Conservation (phyloP, 2,329 filamentous ascomycete genomes). For the Aureobasidium lini region DNA sequence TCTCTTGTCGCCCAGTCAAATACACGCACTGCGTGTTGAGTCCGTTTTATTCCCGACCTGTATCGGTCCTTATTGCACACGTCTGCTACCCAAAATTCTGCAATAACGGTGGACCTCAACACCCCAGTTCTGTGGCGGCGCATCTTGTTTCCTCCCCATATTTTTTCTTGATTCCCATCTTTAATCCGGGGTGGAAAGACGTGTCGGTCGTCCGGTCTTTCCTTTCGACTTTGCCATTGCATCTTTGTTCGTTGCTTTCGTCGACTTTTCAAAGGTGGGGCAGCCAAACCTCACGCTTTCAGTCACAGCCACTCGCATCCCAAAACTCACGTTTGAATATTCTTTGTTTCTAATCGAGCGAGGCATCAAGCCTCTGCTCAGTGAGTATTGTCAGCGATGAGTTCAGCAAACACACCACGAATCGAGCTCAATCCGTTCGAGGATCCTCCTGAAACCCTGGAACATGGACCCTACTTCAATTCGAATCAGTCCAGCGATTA, state of each 20-base stretch:
- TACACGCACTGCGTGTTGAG: background rate
- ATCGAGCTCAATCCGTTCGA: conserved; percentile 10
- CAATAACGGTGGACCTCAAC: conserved; percentile 3
- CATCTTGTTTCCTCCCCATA: background rate
- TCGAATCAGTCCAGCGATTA: conserved; percentile 12
- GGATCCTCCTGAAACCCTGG: background rate
- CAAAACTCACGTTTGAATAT: background rate
- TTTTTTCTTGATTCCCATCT: background rate
- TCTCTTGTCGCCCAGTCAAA: background rate
- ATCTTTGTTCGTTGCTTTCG: background rate
- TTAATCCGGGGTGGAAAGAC: background rate
- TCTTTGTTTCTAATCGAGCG: conserved; percentile 8
- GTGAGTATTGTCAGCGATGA: background rate
- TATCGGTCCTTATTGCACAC: conserved; percentile 3
- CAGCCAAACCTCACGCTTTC: background rate
- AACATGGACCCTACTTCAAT: background rate
- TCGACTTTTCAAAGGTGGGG: background rate
- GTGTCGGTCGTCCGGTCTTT: background rate
- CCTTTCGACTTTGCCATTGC: background rate
- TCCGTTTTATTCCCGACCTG: conserved; percentile 1
- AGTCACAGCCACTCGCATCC: background rate
- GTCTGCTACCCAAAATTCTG: conserved; percentile 1
- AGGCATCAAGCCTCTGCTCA: conserved; percentile 5
- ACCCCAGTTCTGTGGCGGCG: background rate
- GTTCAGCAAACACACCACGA: conserved; percentile 7